These are phyloP conservation scores for Macrolepiota dolichaula DNA, from an alignment of 768 basidiomycete genomes.

Conservation along the genomic window DNA sequence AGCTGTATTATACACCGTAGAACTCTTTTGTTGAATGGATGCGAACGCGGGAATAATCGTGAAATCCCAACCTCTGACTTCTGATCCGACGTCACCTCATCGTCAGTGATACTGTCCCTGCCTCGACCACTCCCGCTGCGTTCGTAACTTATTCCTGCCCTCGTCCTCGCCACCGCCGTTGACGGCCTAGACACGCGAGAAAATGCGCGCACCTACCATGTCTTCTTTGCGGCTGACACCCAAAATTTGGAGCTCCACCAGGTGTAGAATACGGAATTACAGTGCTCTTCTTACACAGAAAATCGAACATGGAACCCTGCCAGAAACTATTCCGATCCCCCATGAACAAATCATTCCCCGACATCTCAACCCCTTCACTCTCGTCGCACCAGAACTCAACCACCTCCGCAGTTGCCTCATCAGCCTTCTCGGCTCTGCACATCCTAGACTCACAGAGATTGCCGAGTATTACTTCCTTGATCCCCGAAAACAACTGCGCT, in stretches of 20 bases:
- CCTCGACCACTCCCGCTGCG: neutral
- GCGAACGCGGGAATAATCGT: constrained; percentile 19
- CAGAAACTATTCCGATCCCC: constrained; percentile 26
- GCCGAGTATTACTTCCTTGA: constrained; percentile 91
- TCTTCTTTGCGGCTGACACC: constrained; percentile 14
- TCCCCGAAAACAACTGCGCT: constrained; percentile 87
- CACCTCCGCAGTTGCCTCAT: constrained; percentile 71
- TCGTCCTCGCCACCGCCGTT: neutral
- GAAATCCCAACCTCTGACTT: constrained; percentile 3
- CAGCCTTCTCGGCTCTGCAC: constrained; percentile 79
- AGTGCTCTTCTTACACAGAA: constrained; percentile 42
- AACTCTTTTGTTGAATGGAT: neutral
- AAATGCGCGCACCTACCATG: constrained; percentile 9
- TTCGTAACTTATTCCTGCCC: neutral
- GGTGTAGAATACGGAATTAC: constrained; percentile 31
- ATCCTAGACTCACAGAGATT: constrained; percentile 82
- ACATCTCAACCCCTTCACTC: constrained; percentile 54
- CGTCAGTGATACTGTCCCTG: neutral
- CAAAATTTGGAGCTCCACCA: constrained; percentile 19
- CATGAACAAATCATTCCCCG: constrained; percentile 18
- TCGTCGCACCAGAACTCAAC: constrained; percentile 72
- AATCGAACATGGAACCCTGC: constrained; percentile 24
- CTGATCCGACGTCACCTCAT: constrained; percentile 11
- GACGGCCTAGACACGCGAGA: constrained; percentile 1
- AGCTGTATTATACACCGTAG: constrained; percentile 11